A percentile compares a stretch with the other conserved stretches of the same genome.
phyloP scores from a whole-genome alignment of 2,329 filamentous ascomycete species.

The Xylaria sp. region DNA sequence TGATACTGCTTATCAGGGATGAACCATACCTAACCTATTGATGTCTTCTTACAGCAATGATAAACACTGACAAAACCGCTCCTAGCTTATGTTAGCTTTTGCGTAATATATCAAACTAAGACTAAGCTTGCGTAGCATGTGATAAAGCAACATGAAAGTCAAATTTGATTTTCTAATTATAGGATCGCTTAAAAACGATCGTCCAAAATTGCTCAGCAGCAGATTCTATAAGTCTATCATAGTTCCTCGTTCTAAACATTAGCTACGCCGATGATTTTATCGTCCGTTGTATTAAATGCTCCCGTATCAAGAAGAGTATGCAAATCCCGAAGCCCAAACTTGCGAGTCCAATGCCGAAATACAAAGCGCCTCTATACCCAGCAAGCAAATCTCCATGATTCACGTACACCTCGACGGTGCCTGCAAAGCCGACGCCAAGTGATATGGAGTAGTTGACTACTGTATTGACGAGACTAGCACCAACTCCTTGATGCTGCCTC shows the following conservation, averaged over 20 bases:
- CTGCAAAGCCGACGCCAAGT: conserved; percentile 65
- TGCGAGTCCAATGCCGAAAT: conserved; percentile 45
- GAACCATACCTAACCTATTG: background rate
- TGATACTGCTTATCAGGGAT: background rate
- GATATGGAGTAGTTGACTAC: conserved; percentile 69
- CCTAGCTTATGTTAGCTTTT: no score
- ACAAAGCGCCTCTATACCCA: conserved; percentile 45
- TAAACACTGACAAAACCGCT: no score
- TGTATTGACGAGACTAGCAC: conserved; percentile 62
- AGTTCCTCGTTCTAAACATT: background rate
- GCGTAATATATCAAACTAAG: no score
- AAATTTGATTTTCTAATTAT: no score
- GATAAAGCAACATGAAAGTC: no score
- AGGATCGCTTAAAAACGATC: background rate
- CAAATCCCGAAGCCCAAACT: conserved; percentile 41
- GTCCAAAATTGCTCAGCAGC: background rate
- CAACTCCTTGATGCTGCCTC: conserved; percentile 50
- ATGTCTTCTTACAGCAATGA: background rate
- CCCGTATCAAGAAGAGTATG: conserved; percentile 40
- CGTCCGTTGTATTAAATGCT: conserved; percentile 28
- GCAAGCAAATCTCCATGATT: conserved; percentile 42
- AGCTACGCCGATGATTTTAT: background rate
- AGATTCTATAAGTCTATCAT: background rate
- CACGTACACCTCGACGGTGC: conserved; percentile 53
- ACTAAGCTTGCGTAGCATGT: no score